Conservation (phyloP, 2,329 filamentous ascomycete genomes). For the Lachnellula hyalina region DNA sequence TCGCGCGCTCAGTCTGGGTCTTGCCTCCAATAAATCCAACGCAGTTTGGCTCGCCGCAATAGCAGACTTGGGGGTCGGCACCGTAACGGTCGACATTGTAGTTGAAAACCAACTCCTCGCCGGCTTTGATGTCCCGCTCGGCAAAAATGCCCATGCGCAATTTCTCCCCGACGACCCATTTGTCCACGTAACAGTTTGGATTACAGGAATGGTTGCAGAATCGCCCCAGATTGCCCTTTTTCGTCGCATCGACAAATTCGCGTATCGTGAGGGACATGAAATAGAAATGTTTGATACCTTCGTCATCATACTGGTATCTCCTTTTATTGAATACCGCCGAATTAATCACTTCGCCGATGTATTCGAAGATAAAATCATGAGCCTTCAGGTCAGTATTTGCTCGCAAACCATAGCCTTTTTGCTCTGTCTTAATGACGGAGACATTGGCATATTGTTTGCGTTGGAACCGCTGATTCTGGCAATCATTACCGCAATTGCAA, state of each 20-base stretch:
- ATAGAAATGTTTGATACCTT: constrained; percentile 98
- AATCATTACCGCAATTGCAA: constrained; percentile 80
- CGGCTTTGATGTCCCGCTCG: constrained; percentile 73
- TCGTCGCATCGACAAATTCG: constrained; percentile 96
- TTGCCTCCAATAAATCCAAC: constrained; percentile 96
- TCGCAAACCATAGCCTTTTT: constrained; percentile 92
- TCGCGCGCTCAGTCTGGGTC: constrained; percentile 92
- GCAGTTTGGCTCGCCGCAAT: constrained; percentile 91
- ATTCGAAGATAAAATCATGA: constrained; percentile 95
- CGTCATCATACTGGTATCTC: constrained; percentile 88
- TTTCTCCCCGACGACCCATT: constrained; percentile 97
- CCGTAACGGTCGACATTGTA: constrained; percentile 99
- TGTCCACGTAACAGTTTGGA: constrained; percentile 98
- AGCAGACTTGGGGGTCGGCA: constrained; percentile 92
- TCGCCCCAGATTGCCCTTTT: constrained; percentile 88
- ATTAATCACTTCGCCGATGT: constrained; percentile 97
- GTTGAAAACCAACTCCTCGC: constrained; percentile 97
- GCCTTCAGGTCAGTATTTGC: constrained; percentile 70
- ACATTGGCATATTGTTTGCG: constrained; percentile 85
- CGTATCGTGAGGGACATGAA: constrained; percentile 98
- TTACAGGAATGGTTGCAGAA: constrained; percentile 99
- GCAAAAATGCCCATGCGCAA: constrained; percentile 99
- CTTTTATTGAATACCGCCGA: constrained; percentile 83
- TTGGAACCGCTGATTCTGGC: constrained; percentile 94
- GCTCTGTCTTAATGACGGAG: constrained; percentile 93